These are phyloP conservation scores for Rhododendron griersonianum DNA, from an alignment of 148 eudicot genomes.

Conservation along the genomic window DNA sequence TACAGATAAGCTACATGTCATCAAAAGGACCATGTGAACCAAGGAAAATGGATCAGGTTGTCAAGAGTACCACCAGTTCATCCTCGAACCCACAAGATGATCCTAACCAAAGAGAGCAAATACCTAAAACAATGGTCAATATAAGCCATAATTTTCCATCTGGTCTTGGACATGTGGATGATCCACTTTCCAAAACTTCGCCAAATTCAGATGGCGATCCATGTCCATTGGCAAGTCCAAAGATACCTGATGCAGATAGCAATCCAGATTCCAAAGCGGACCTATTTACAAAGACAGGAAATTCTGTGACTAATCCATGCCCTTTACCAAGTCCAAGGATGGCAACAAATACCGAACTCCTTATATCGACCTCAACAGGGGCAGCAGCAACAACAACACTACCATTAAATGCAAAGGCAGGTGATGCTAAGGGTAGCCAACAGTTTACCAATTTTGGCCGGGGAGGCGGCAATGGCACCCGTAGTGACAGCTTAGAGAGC, in stretches of 20 bases:
- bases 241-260: not conserved
- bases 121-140: slow-evolving; percentile 16
- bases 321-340: slow-evolving; percentile 20
- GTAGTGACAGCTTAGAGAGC: slow-evolving; percentile 73
- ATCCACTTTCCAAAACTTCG: not conserved
- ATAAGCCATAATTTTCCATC: slow-evolving; percentile 13
- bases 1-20: slow-evolving; percentile 37
- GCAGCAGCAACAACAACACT: not conserved
- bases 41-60: slow-evolving; percentile 16
- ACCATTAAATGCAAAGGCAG: slow-evolving; percentile 10
- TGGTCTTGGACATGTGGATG: slow-evolving; percentile 5
- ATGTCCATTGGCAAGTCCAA: slow-evolving; percentile 21
- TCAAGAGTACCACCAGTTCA: slow-evolving; percentile 18
- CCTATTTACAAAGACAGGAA: slow-evolving; percentile 17
- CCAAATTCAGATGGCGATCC: slow-evolving; percentile 10
- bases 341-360: slow-evolving; percentile 7
- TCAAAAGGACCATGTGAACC: slow-evolving; percentile 28
- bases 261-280: slow-evolving; percentile 14
- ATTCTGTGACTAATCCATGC: slow-evolving; percentile 13
- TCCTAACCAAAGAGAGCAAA: slow-evolving; percentile 13
- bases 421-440: slow-evolving; percentile 10
- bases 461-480: slow-evolving; percentile 14
- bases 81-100: slow-evolving; percentile 13
- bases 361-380: not conserved
- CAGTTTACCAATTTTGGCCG: slow-evolving; percentile 8